Evolutionary conservation across 345 rosid species (phyloP), one percentile per base, ranked within the genome.

Genomic region (Sapria himalayana): DNA sequence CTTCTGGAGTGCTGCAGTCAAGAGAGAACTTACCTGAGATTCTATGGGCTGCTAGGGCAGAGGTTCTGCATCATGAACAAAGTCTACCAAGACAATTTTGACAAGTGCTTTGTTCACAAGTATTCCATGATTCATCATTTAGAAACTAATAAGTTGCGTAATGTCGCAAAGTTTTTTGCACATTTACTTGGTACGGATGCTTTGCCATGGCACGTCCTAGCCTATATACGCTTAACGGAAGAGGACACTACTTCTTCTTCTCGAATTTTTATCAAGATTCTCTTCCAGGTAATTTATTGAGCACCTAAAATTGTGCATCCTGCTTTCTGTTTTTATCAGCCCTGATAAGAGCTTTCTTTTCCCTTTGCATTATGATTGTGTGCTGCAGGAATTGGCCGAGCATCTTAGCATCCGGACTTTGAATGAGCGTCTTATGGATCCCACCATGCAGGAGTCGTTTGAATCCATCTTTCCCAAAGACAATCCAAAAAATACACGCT

Each of bases 181-280:
- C 98, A 89, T 67, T 67, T 89, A 49, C 66, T 82, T 9, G 98
- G 98, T 33, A 82, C 94, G 0, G 66, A 74, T 60, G 94, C 98
- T 21, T 63, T 89, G 23, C 94, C 98, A 1, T 89, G 98, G 94
- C 98, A 89, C 48, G 93, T 72, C 29, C 49, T 89, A 33, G 73
- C 98, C 23, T 79, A 79, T 43, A 74, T 82, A 25, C 78, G 81
- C 6, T 52, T 82, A 55, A 82, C 92, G 0, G 98, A 89, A 47
- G 93, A 82, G 64, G 95, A 89, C 47, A 82, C 86, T 7, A 82
- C 98, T 45, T 89, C 94, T 13, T 82, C 91, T 2, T 82, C 93
- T 0, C 78, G 93, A 43, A 82, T 89, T 37, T 89, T 89, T 53
- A 79, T 89, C 48, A 82, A 89, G 74, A 89, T 79, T 55, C 98